These are phyloP conservation scores for Cenchrus purpureus DNA, from an alignment of 176 grass and related monocot species.

Conservation along the genomic window DNA sequence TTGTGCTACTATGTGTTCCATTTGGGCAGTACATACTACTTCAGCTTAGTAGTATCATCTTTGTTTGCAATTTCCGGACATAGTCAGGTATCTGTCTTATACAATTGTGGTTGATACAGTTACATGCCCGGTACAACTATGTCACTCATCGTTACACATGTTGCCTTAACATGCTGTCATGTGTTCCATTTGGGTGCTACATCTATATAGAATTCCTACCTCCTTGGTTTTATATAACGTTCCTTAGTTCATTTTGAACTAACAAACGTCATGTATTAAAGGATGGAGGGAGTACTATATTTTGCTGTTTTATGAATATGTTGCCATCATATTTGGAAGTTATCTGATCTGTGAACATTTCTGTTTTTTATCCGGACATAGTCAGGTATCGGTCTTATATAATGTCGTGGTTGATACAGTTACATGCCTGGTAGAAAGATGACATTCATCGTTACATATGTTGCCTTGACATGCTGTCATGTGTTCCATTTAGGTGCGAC, in stretches of 20 bases:
- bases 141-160: conserved; percentile 40
- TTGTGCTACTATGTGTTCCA: conserved; percentile 59
- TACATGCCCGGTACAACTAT: conserved; percentile 48
- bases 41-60: too few relatives aligned
- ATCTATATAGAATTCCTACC: background rate
- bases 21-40: conserved; percentile 46
- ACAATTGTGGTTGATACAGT: conserved; percentile 53
- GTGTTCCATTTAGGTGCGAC: conserved; percentile 58
- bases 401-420: conserved; percentile 44
- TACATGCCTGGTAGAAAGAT: conserved; percentile 45
- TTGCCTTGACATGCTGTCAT: conserved; percentile 41
- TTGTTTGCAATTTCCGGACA: background rate
- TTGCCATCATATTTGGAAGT: background rate
- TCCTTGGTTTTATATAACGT: too few relatives aligned
- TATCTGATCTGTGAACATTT: background rate
- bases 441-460: conserved; percentile 45
- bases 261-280: too few relatives aligned
- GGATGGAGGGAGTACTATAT: background rate
- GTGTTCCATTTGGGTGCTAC: conserved; percentile 52
- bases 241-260: too few relatives aligned
- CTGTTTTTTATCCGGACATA: conserved; percentile 27
- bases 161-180: conserved; percentile 38
- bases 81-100: conserved; percentile 54
- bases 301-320: background rate
- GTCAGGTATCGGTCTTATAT: conserved; percentile 50